Evolutionary conservation across 306 rosid species (phyloP), one percentile per base, ranked within the genome.

Genomic region (Fagus crenata): DNA sequence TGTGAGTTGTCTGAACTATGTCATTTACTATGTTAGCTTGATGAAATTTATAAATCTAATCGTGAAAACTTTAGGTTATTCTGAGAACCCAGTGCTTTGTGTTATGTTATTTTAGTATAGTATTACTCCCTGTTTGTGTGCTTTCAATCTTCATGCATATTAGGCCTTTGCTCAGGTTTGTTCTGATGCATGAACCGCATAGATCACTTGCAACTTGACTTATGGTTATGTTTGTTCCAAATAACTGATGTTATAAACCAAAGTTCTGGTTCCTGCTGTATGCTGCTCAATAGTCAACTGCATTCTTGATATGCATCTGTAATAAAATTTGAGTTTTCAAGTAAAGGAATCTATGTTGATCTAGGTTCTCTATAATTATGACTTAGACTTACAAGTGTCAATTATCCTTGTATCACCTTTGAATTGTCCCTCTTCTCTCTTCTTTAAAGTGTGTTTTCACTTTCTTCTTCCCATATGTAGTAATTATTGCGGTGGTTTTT

Each of bases 1-100:
- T 31, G 98, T 93, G 82, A 85, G 97, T 92, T 82, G 63, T 74
- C 81, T 78, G 68, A 55, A 76, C 71, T 55, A 35, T 78, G 67
- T 39, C 80, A 60, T 65, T 49, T 35, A 64, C 60, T 77, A 59
- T 46, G 71, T 43, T 75, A 75, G 42, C 36, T 28, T 37, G 35
- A 42, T 86, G 37, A 65, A 65, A 35, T 7, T 33, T 61, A 33
- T 12, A 61, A 8, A 61, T 58, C 65, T 61, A 61, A 46, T 32
- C 32, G 41, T 61, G 28, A n/a, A 39, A 65, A 36, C 49, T 2
- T 14, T n/a, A 7, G 28, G 32, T n/a, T 65, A n/a, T 7, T 14
- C 32, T 12, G 22, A 71, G 49, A 56, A 54, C 37, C 73, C 58
- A 42, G 53, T 43, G 33, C 28, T 65, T 39, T 65, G 46, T 65